phyloP scores from a whole-genome alignment of 2,329 filamentous ascomycete species.

The Trichophyton mentagrophytes region DNA sequence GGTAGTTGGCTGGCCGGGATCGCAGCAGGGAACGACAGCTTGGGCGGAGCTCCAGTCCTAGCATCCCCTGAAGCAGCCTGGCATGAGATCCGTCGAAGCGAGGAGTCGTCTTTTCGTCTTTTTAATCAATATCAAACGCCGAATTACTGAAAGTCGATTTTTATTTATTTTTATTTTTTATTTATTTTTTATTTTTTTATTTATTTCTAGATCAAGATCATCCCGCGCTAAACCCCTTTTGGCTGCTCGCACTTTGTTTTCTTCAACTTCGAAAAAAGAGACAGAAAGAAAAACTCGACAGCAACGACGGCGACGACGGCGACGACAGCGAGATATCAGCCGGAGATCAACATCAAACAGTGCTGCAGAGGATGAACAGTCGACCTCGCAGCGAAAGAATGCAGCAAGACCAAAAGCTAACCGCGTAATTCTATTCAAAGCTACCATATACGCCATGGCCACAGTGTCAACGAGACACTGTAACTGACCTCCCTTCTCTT shows the following conservation, averaged over 20 bases:
- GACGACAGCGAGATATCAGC: no score
- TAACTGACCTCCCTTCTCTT: conserved; percentile 43
- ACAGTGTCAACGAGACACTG: conserved; percentile 40
- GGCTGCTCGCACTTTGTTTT: neutral
- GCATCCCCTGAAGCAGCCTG: neutral
- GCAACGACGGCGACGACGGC: no score
- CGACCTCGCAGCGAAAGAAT: neutral
- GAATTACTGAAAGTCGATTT: neutral
- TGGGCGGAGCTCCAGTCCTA: neutral
- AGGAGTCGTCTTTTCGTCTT: neutral
- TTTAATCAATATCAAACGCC: neutral
- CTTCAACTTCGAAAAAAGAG: neutral
- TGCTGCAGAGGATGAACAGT: no score
- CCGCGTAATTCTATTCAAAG: neutral
- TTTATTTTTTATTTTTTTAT: neutral
- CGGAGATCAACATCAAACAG: neutral
- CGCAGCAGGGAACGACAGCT: neutral
- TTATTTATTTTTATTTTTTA: neutral
- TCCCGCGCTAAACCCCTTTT: neutral
- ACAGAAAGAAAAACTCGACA: no score
- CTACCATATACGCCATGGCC: conserved; percentile 35
- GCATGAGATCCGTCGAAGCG: neutral
- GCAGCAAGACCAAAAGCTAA: neutral
- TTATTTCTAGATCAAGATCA: neutral
- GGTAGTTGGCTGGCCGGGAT: neutral